These are phyloP conservation scores for Meira nashicola DNA, from an alignment of 1,284 basidiomycete species.

Conservation along the genomic window DNA sequence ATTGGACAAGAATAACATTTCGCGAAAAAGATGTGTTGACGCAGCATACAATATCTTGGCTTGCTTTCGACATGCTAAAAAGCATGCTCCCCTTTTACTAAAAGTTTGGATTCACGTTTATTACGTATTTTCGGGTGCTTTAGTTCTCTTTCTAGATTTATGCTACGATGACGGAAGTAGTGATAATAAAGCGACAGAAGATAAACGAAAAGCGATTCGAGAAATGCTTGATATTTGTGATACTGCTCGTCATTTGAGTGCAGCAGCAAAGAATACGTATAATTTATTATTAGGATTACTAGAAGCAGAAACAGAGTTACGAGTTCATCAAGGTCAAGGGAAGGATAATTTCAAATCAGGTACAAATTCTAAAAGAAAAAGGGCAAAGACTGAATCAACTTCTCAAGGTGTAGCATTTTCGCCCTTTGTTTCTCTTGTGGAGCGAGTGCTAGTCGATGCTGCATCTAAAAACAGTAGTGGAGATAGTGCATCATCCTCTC, in stretches of 20 bases:
- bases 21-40: slow-evolving; percentile 25
- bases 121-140: slow-evolving; percentile 37
- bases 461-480: neutral
- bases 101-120: slow-evolving; percentile 45
- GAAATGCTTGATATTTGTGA: slow-evolving; percentile 13
- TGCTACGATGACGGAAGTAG: slow-evolving; percentile 21
- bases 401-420: neutral
- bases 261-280: slow-evolving; percentile 12
- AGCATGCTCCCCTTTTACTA: slow-evolving; percentile 24
- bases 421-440: slow-evolving; percentile 10
- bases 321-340: neutral
- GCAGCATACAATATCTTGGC: slow-evolving; percentile 23
- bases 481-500: slow-evolving; percentile 4
- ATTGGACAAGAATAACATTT: slow-evolving; percentile 28
- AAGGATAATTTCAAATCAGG: neutral
- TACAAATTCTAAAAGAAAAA: neutral
- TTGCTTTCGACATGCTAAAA: slow-evolving; percentile 21
- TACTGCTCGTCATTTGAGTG: slow-evolving; percentile 10
- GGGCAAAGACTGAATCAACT: slow-evolving; percentile 3
- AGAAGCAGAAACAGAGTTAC: slow-evolving; percentile 11
- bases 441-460: slow-evolving; percentile 10
- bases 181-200: slow-evolving; percentile 11
- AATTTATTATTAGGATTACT: slow-evolving; percentile 7
- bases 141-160: slow-evolving; percentile 30
- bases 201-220: slow-evolving; percentile 19